phyloP scores from a whole-genome alignment of 371 early-diverging fungal genomes.

The Saksenaea vasiformis region DNA sequence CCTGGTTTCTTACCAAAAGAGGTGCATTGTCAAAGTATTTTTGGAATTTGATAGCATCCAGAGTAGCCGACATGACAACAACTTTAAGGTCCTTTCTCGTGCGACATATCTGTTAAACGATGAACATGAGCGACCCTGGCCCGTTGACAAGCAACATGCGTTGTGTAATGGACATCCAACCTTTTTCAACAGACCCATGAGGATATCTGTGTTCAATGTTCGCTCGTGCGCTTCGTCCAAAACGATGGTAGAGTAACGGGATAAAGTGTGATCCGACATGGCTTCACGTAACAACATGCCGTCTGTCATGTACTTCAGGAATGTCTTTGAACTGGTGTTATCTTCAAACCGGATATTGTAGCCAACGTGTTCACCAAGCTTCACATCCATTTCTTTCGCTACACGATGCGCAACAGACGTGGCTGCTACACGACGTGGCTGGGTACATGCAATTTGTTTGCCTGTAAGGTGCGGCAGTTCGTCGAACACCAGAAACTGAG shows the following conservation, averaged over 20 bases:
- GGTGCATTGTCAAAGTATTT: slow-evolving; percentile 82
- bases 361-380: slow-evolving; percentile 90
- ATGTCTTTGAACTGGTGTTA: slow-evolving; percentile 78
- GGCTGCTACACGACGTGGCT: slow-evolving; percentile 98
- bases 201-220: slow-evolving; percentile 91
- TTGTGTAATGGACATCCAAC: slow-evolving; percentile 20
- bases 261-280: slow-evolving; percentile 90
- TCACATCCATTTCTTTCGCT: slow-evolving; percentile 91
- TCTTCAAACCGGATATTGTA: slow-evolving; percentile 98
- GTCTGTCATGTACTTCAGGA: slow-evolving; percentile 97
- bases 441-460: slow-evolving; percentile 95
- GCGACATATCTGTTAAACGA: slow-evolving; percentile 33
- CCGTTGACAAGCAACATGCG: too few relatives aligned
- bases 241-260: slow-evolving; percentile 88
- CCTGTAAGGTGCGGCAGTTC: slow-evolving; percentile 86
- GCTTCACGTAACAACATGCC: slow-evolving; percentile 98
- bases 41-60: slow-evolving; percentile 88
- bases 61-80: slow-evolving; percentile 94
- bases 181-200: slow-evolving; percentile 94
- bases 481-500: slow-evolving; percentile 93
- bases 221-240: slow-evolving; percentile 99
- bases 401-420: slow-evolving; percentile 98
- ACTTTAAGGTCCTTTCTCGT: slow-evolving; percentile 78
- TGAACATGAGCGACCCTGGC: too few relatives aligned
- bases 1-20: slow-evolving; percentile 37